Evolutionary conservation across 305 asterid species (phyloP).

Genomic region (Rubia balearica): DNA sequence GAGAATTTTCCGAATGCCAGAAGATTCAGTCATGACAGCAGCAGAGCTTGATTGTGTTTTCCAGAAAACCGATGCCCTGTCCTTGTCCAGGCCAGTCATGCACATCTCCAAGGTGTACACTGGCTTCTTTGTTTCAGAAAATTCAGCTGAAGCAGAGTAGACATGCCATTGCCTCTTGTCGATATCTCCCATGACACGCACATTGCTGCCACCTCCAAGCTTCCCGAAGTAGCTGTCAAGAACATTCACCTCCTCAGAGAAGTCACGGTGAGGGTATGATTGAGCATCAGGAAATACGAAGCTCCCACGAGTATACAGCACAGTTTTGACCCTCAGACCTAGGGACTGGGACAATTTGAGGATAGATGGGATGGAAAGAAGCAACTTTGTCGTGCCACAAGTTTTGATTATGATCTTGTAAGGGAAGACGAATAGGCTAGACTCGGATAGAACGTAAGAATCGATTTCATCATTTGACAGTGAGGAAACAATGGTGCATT

Average conservation of each 20-base stretch:
- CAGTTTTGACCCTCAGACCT: conserved; percentile 43
- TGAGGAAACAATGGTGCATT: conserved; percentile 81
- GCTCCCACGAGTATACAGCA: conserved; percentile 65
- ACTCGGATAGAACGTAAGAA: conserved; percentile 80
- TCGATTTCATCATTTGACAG: conserved; percentile 59
- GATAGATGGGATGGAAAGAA: conserved; percentile 66
- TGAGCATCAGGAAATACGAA: conserved; percentile 79
- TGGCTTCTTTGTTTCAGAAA: conserved; percentile 19
- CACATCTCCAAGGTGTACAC: conserved; percentile 82
- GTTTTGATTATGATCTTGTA: conserved; percentile 74
- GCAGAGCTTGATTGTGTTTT: conserved; percentile 61
- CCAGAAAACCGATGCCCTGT: conserved; percentile 66
- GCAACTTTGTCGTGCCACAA: conserved; percentile 80
- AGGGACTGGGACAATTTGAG: conserved; percentile 45
- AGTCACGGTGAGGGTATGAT: conserved; percentile 66
- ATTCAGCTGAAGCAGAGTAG: conserved; percentile 57
- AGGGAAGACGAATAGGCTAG: conserved; percentile 77
- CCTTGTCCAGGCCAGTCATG: conserved; percentile 73
- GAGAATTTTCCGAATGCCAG: conserved; percentile 71
- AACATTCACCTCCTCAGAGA: conserved; percentile 60
- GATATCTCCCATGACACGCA: conserved; percentile 53
- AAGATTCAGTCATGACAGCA: conserved; percentile 49
- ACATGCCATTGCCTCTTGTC: conserved; percentile 75
- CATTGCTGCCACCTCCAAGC: conserved; percentile 52
- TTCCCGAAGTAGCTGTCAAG: conserved; percentile 50